phyloP scores from a whole-genome alignment of 768 basidiomycete genomes.

The Hygrophoropsis aurantiaca region DNA sequence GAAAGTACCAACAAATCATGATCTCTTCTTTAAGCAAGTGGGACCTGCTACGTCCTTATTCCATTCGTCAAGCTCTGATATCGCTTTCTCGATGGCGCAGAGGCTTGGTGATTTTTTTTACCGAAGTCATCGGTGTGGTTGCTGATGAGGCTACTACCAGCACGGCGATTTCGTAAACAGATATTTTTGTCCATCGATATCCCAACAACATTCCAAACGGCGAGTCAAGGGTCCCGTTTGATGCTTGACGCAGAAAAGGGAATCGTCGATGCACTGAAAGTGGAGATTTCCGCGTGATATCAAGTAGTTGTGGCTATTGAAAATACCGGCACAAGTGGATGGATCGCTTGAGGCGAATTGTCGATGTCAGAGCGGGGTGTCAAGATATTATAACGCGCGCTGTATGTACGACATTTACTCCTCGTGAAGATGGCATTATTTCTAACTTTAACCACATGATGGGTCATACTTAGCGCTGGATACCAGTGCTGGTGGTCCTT shows the following conservation, averaged over 20 bases:
- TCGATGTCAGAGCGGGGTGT: too few relatives aligned
- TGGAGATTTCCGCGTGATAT: conserved; percentile 20
- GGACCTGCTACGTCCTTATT: conserved; percentile 62
- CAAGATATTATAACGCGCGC: too few relatives aligned
- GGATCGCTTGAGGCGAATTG: neutral
- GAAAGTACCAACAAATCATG: too few relatives aligned
- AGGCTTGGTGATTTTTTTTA: conserved; percentile 64
- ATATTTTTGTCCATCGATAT: conserved; percentile 76
- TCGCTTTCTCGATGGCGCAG: conserved; percentile 72
- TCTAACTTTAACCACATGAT: too few relatives aligned
- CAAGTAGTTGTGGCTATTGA: neutral
- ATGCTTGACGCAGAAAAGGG: conserved; percentile 61
- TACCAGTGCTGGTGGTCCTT: too few relatives aligned
- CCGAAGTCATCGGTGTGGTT: conserved; percentile 6
- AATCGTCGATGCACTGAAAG: conserved; percentile 47
- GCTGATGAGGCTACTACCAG: conserved; percentile 34
- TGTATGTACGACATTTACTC: too few relatives aligned
- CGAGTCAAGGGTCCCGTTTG: conserved; percentile 49
- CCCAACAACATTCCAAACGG: conserved; percentile 33
- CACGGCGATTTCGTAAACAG: conserved; percentile 61
- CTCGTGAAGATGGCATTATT: too few relatives aligned
- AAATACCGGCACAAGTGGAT: neutral
- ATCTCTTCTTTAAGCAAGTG: neutral
- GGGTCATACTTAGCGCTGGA: too few relatives aligned
- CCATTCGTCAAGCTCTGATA: conserved; percentile 59